Evolutionary conservation across 148 eudicot species (phyloP).

Genomic region (Cornus controversa): DNA sequence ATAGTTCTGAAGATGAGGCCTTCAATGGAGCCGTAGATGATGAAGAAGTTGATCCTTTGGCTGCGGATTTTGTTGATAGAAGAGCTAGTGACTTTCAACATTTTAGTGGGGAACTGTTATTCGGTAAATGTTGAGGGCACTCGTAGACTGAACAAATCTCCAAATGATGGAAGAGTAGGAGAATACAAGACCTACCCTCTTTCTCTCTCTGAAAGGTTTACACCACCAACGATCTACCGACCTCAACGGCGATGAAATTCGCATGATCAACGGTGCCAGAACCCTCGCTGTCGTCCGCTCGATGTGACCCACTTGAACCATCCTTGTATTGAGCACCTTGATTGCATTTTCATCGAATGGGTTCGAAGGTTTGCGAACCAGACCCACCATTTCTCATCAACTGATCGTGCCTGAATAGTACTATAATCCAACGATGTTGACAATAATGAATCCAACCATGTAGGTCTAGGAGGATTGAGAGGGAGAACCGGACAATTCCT

Average conservation of each 20-base stretch:
- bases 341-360: conserved; percentile 64
- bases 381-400: conserved; percentile 74
- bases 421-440: conserved; percentile 67
- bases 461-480: conserved; percentile 51
- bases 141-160: no score
- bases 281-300: conserved; percentile 54
- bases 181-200: no score
- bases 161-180: no score
- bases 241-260: conserved; percentile 38
- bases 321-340: conserved; percentile 62
- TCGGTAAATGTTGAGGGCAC: no score
- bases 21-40: no score
- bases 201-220: no score
- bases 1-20: no score
- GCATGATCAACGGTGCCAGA: conserved; percentile 60
- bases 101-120: no score
- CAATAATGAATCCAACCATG: conserved; percentile 68
- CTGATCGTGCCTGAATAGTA: conserved; percentile 57
- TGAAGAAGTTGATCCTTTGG: no score
- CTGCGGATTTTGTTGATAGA: no score
- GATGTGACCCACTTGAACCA: conserved; percentile 68
- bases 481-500: conserved; percentile 12
- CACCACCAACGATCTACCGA: no score
- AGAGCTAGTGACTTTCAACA: no score
- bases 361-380: conserved; percentile 72